A percentile compares a stretch with the other conserved stretches of the same genome.
phyloP scores from a whole-genome alignment of 1,284 basidiomycete species.

The Fistulinella cinereoalba region DNA sequence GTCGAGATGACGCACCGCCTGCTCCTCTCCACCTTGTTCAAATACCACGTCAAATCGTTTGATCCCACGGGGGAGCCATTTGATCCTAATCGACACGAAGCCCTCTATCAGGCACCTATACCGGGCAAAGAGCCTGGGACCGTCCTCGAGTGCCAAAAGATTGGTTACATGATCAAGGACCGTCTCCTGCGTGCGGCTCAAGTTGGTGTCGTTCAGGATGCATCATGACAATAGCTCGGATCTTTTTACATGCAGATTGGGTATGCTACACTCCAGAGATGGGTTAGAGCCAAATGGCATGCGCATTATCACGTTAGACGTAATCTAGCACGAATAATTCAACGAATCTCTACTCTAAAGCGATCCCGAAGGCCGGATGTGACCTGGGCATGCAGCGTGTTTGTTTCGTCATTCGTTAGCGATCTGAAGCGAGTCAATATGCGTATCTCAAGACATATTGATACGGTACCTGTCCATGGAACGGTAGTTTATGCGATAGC shows the following conservation, averaged over 20 bases:
- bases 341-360: constrained; percentile 80
- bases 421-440: constrained; percentile 49
- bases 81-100: constrained; percentile 94
- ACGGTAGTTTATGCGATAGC: constrained; percentile 92
- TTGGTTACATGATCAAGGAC: constrained; percentile 91
- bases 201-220: constrained; percentile 89
- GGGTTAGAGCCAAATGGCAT: constrained; percentile 7
- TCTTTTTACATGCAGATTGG: constrained; percentile 4
- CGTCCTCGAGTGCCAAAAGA: constrained; percentile 89
- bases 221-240: constrained; percentile 38
- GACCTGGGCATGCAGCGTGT: constrained; percentile 67
- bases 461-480: constrained; percentile 85
- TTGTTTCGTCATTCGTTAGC: constrained; percentile 88
- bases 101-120: constrained; percentile 92
- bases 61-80: constrained; percentile 92
- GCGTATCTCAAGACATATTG: not conserved
- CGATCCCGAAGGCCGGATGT: constrained; percentile 50
- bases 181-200: constrained; percentile 92
- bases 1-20: constrained; percentile 92
- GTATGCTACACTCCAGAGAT: constrained; percentile 21
- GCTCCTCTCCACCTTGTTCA: constrained; percentile 86
- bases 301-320: constrained; percentile 33
- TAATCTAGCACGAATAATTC: constrained; percentile 37
- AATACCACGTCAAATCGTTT: constrained; percentile 89
- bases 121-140: constrained; percentile 85